phyloP scores from a whole-genome alignment of 352 stramenopile genomes.

The Aphanomyces invadans region DNA sequence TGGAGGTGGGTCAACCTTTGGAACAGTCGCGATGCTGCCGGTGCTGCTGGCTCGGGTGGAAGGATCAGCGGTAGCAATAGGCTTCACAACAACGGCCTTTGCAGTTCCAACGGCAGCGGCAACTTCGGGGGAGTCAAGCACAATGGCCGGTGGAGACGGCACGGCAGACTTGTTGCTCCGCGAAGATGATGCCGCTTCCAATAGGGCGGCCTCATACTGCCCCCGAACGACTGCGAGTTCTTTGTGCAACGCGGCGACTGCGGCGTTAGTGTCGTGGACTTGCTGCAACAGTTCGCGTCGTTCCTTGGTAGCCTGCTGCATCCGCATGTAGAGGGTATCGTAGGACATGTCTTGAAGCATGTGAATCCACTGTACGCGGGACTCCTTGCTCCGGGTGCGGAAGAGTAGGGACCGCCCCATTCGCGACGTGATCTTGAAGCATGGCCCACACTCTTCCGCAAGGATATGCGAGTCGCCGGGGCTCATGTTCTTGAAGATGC shows the following conservation, averaged over 20 bases:
- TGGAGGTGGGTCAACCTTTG: neutral
- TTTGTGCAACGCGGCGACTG: neutral
- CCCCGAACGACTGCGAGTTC: slow-evolving; percentile 29
- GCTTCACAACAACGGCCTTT: no score
- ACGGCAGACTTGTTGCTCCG: neutral
- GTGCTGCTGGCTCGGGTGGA: neutral
- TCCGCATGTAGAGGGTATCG: slow-evolving; percentile 14
- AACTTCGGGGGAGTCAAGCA: neutral
- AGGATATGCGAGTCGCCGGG: slow-evolving; percentile 24
- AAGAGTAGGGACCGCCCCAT: slow-evolving; percentile 54
- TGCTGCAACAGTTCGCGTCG: neutral
- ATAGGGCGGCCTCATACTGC: slow-evolving; percentile 26
- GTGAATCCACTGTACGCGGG: slow-evolving; percentile 46
- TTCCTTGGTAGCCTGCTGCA: slow-evolving; percentile 12
- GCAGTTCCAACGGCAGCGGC: no score
- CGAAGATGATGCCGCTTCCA: neutral
- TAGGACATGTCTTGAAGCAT: slow-evolving; percentile 35
- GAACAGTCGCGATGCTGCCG: neutral
- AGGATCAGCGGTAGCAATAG: neutral
- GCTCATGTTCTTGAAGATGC: slow-evolving; percentile 43
- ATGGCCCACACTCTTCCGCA: slow-evolving; percentile 53
- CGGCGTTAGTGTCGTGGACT: neutral
- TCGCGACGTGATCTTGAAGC: slow-evolving; percentile 61
- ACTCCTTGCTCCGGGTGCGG: slow-evolving; percentile 41
- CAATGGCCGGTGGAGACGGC: neutral